Base-by-base conservation (phyloP, 495 filamentous ascomycete species). In the Lichina pygmaea region DNA sequence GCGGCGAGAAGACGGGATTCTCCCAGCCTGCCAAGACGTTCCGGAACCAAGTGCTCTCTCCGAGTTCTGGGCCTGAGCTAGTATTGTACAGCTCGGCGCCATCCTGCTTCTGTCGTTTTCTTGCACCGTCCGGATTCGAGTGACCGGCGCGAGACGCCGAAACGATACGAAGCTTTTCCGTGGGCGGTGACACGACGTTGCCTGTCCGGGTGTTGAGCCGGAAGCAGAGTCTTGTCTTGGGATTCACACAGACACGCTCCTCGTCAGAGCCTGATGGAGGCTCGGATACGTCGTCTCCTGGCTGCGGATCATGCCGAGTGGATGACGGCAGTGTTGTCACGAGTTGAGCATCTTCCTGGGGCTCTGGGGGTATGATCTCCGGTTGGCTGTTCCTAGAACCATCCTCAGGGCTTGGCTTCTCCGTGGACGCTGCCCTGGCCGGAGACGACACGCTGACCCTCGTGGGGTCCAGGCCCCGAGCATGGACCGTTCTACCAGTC, bases 181-280 rank as follows among this genome's bases (percentile, higher is more conserved):
- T 43, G 31, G 50, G 7, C 36, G 33, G 0, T 43, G 31, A 50
- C 7, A 64, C 36, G 10, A 69, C 66, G 41, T 72, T 67, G 6
- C 79, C 79, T 33, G 76, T 83, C 36, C 70, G 63, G 10, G 62
- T 54, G 51, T 81, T 73, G 15, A 84, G 58, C 13, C 67, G 53
- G 44, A 73, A 66, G 6, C 52, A 64, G 63, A 11, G 45, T 46
- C 30, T 45, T 43, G 15, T 39, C 9, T 10, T 48, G 13, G 10
- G 36, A 15, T 39, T 39, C 11, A 39, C 13, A 39, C 11, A 11
- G 36, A 15, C 13, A 15, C 10, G 11, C 13, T 39, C 36, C 36
- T 39, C 36, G 36, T 24, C 24, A 24, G 24, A 24, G 24, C 2
- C 24, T 24, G 24, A 24, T 24, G 24, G 4, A 24, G 2, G 24